Evolutionary conservation across 495 filamentous ascomycete species (phyloP).

Genomic region (Aspergillus indologenus): DNA sequence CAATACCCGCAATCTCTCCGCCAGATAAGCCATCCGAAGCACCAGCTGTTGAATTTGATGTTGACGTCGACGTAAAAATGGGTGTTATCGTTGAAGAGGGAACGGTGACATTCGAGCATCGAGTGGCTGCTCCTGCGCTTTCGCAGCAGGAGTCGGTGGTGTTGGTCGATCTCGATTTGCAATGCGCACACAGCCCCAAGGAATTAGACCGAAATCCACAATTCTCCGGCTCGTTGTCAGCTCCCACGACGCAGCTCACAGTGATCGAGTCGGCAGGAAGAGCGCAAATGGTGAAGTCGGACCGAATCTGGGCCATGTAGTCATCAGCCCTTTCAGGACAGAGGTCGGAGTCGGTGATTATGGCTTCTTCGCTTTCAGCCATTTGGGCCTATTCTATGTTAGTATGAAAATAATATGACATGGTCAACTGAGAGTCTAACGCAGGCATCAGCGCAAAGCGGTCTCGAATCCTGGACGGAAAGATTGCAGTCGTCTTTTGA

Average conservation of each 20-base stretch:
- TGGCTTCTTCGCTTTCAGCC: slow-evolving; percentile 82
- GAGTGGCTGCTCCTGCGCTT: slow-evolving; percentile 65
- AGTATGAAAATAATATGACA: slow-evolving; percentile 19
- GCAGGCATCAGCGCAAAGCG: slow-evolving; percentile 89
- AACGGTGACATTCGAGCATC: slow-evolving; percentile 70
- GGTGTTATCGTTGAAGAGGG: slow-evolving; percentile 68
- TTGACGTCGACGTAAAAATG: slow-evolving; percentile 56
- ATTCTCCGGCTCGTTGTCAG: slow-evolving; percentile 76
- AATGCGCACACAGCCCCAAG: slow-evolving; percentile 83
- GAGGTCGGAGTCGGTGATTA: slow-evolving; percentile 68
- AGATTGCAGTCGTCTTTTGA: slow-evolving; percentile 72
- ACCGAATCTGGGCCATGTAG: slow-evolving; percentile 74
- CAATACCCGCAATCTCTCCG: slow-evolving; percentile 86
- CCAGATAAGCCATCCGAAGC: slow-evolving; percentile 59
- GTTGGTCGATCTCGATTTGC: slow-evolving; percentile 75
- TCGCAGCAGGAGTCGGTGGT: slow-evolving; percentile 94
- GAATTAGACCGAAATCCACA: slow-evolving; percentile 85
- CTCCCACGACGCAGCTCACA: slow-evolving; percentile 69
- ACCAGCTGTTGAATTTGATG: slow-evolving; percentile 42
- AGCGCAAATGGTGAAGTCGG: slow-evolving; percentile 89
- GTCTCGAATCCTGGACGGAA: slow-evolving; percentile 58
- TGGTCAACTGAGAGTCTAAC: slow-evolving; percentile 47
- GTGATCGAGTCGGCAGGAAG: slow-evolving; percentile 75
- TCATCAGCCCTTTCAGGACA: slow-evolving; percentile 63
- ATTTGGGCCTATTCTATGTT: slow-evolving; percentile 61